phyloP scores from a whole-genome alignment of 352 stramenopile species.

The Elongisporangium undulatum region DNA sequence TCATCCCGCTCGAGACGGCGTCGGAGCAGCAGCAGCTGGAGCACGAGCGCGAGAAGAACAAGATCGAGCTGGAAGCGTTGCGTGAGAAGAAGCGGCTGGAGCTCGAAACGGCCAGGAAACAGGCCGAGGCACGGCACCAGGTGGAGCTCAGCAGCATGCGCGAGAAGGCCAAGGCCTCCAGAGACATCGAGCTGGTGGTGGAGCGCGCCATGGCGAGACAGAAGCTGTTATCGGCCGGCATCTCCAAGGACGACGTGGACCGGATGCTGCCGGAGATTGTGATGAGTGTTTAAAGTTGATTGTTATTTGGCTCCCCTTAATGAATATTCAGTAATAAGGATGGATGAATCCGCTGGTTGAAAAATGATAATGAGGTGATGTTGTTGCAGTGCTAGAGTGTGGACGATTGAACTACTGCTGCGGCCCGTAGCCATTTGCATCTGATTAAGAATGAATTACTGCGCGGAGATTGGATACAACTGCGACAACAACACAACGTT shows the following conservation, averaged over 20 bases:
- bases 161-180: not conserved
- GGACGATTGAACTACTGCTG: no score
- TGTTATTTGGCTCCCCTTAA: not conserved
- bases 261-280: not conserved
- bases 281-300: not conserved
- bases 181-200: conserved; percentile 27
- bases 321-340: not conserved
- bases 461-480: no score
- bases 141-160: conserved; percentile 41
- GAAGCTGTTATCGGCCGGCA: conserved; percentile 38
- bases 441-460: no score
- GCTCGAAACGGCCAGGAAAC: conserved; percentile 53
- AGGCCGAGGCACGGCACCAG: conserved; percentile 31
- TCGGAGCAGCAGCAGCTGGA: conserved; percentile 31
- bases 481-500: no score
- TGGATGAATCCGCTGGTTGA: not conserved
- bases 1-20: conserved; percentile 39
- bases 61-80: conserved; percentile 17
- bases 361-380: no score
- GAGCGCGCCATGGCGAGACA: conserved; percentile 47
- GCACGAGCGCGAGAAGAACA: conserved; percentile 34
- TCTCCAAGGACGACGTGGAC: conserved; percentile 39
- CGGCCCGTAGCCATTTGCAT: no score
- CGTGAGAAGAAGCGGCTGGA: conserved; percentile 54
- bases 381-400: no score